Evolutionary conservation across 2,329 filamentous ascomycete species (phyloP).

Genomic region (Reticulascus tulasneorum): DNA sequence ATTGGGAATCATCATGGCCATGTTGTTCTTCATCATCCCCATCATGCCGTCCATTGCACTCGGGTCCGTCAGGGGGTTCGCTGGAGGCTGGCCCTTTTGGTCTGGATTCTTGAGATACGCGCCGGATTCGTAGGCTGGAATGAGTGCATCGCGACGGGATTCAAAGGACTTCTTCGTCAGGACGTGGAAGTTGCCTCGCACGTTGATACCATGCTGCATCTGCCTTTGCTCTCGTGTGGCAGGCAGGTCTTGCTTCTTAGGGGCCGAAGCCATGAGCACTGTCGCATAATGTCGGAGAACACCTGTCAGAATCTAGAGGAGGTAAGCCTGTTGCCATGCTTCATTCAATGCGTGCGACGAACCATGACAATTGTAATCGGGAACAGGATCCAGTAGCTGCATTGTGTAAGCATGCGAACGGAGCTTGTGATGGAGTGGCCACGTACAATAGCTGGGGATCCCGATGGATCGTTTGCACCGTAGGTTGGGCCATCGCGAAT

Average conservation of each 20-base stretch:
- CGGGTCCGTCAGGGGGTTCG: slow-evolving; percentile 94
- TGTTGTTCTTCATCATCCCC: slow-evolving; percentile 99
- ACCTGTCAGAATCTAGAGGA: slow-evolving; percentile 90
- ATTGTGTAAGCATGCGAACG: slow-evolving; percentile 1
- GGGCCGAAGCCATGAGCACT: slow-evolving; percentile 79
- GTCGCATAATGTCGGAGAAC: slow-evolving; percentile 94
- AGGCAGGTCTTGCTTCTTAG: slow-evolving; percentile 74
- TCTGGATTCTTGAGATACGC: slow-evolving; percentile 88
- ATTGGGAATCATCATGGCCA: slow-evolving; percentile 99
- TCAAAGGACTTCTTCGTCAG: slow-evolving; percentile 77
- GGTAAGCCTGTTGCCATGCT: slow-evolving; percentile 38
- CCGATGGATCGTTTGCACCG: slow-evolving; percentile 92
- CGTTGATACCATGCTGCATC: slow-evolving; percentile 76
- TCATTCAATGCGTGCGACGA: slow-evolving; percentile 33
- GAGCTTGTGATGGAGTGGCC: slow-evolving; percentile 10
- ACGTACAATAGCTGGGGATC: slow-evolving; percentile 96
- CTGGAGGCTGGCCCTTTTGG: slow-evolving; percentile 76
- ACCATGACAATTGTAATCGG: slow-evolving; percentile 98
- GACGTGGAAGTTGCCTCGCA: slow-evolving; percentile 77
- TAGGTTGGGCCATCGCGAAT: slow-evolving; percentile 70
- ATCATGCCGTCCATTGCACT: slow-evolving; percentile 99
- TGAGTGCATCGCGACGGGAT: slow-evolving; percentile 73
- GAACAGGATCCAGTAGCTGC: slow-evolving; percentile 96
- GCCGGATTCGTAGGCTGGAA: slow-evolving; percentile 78
- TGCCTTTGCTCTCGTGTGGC: slow-evolving; percentile 82